Evolutionary conservation across 2,329 filamentous ascomycete genomes (phyloP), one percentile per base, ranked within the genome.

Genomic region (Ilyonectria sp.): DNA sequence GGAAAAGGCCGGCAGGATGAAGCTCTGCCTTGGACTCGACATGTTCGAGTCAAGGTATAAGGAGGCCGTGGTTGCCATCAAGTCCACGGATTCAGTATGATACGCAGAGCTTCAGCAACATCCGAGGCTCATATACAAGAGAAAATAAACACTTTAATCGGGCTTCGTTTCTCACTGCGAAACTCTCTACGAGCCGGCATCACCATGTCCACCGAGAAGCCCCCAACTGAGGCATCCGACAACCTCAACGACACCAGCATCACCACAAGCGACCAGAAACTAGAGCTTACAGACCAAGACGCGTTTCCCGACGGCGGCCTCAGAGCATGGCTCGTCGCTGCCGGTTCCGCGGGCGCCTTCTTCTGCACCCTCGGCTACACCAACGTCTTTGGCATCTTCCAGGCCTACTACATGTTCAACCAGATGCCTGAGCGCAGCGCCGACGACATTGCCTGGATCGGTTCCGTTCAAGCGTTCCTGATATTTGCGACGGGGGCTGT

Each of bases 401-500:
- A 76, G 19, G 75, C 71, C 1, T 69, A 77, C 29, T 77, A 77
- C 64, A 74, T 74, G 65, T 66, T 65, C 26, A 65, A 76, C 43
- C 74, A 76, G 46, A 67, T 77, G 44, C 65, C 57, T 0, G 64
- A 71, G 8, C 63, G 69, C 29, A 71, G 69, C 2, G 69, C 75
- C 1, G 72, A 76, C 57, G 67, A 75, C 0, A 74, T 77, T 40
- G 74, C 75, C 6, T 77, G 76, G 76, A 77, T 77, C 2, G 75
- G 74, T 0, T 71, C 70, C 1, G 60, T 77, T 5, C 71, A 75
- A 7, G 71, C 71, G 0, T 77, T 76, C 5, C 60, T 77, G 4
- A 74, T 75, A 3, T 74, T 77, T 49, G 72, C 68, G 1, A 70
- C 70, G 1, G 82, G 80, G 6, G 69, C 74, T 21, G 47, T 84